phyloP scores from a whole-genome alignment of 2,329 filamentous ascomycete genomes.

The Neurospora crassa region DNA sequence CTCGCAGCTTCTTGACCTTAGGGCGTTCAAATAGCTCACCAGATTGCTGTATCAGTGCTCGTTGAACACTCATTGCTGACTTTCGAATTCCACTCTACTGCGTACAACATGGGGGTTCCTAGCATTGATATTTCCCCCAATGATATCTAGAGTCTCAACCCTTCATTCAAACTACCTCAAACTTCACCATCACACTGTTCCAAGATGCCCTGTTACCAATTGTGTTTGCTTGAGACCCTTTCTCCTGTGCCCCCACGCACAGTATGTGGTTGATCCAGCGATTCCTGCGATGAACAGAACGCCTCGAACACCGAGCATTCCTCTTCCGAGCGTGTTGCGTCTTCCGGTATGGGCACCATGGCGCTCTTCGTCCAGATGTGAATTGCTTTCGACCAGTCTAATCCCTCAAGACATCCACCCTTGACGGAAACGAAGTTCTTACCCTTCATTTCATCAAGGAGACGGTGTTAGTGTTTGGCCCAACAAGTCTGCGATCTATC shows the following conservation, averaged over 20 bases:
- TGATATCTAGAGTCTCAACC: not conserved
- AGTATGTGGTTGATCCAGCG: conserved; percentile 34
- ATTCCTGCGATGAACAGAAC: conserved; percentile 34
- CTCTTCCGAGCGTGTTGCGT: conserved; percentile 42
- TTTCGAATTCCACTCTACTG: too few relatives aligned
- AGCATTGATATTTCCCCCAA: not conserved
- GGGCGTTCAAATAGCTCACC: too few relatives aligned
- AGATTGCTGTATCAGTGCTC: too few relatives aligned
- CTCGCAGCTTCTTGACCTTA: not conserved
- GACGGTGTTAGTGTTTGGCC: not conserved
- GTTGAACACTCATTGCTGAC: too few relatives aligned
- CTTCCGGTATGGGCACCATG: conserved; percentile 60
- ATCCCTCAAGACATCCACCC: conserved; percentile 54
- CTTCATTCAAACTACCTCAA: not conserved
- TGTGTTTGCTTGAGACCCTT: not conserved
- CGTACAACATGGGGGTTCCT: not conserved
- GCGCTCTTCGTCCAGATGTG: conserved; percentile 60
- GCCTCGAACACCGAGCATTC: conserved; percentile 39
- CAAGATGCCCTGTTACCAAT: not conserved
- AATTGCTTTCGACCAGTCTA: conserved; percentile 50
- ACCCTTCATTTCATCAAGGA: conserved; percentile 25
- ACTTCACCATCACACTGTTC: not conserved
- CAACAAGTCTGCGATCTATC: not conserved
- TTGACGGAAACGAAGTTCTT: conserved; percentile 57
- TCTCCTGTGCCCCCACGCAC: not conserved